phyloP scores from a whole-genome alignment of 495 filamentous ascomycete genomes.

The Penicillium cinerascens region DNA sequence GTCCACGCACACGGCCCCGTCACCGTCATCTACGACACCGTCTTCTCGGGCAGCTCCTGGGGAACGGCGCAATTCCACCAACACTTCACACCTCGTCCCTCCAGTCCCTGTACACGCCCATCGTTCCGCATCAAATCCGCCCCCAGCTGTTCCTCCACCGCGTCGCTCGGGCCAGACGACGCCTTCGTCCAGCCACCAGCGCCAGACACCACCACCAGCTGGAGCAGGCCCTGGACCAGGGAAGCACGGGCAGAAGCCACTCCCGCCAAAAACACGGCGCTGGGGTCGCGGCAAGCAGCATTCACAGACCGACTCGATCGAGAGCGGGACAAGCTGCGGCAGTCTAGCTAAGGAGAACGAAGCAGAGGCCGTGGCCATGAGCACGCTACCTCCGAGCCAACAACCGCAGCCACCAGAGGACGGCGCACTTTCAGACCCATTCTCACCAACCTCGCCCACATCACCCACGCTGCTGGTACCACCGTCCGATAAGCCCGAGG shows the following conservation, averaged over 20 bases:
- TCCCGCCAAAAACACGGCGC: slow-evolving; percentile 40
- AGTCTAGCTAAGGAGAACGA: slow-evolving; percentile 16
- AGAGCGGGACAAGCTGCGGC: slow-evolving; percentile 16
- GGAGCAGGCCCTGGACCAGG: not conserved
- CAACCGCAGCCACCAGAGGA: not conserved
- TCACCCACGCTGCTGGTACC: slow-evolving; percentile 22
- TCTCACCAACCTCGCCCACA: slow-evolving; percentile 24
- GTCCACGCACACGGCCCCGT: slow-evolving; percentile 18
- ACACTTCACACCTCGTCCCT: slow-evolving; percentile 23
- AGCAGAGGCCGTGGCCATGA: slow-evolving; percentile 11
- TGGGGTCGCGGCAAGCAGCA: slow-evolving; percentile 32
- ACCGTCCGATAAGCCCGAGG: slow-evolving; percentile 2
- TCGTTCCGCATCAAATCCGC: slow-evolving; percentile 39
- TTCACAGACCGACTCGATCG: slow-evolving; percentile 25
- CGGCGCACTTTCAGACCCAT: slow-evolving; percentile 14
- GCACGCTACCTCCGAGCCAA: not conserved
- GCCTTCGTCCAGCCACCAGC: slow-evolving; percentile 26
- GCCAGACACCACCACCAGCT: slow-evolving; percentile 17
- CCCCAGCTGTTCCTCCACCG: slow-evolving; percentile 40
- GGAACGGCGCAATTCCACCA: slow-evolving; percentile 29
- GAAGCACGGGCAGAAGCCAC: slow-evolving; percentile 26
- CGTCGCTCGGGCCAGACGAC: slow-evolving; percentile 30
- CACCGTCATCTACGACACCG: slow-evolving; percentile 7
- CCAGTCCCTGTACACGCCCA: slow-evolving; percentile 23
- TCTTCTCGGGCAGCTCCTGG: not conserved